Base-by-base conservation (phyloP, 225 moss, liverwort and hornwort genomes). In the Pseudisothecium myosuroides region DNA sequence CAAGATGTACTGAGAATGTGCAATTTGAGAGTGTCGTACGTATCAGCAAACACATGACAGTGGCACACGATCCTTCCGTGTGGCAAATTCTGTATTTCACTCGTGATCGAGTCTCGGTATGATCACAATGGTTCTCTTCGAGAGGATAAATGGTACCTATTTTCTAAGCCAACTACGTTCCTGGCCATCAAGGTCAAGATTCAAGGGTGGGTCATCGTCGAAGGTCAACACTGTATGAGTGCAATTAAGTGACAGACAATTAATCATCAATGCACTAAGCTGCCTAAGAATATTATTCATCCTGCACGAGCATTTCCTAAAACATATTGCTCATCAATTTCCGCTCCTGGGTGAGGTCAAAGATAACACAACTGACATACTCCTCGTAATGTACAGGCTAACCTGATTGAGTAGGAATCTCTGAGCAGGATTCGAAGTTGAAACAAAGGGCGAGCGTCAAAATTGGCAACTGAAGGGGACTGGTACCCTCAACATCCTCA, bases 361-460 rank as follows among this genome's bases (percentile, higher is more conserved):
- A 50, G 84, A 47, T 77, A 77, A 77, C 88, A 88, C 86, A 86
- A 86, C 76, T 74, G 66, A 80, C 21, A 13, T 67, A 72, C 34
- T 81, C 17, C 60, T 87, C 24, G 63, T 56, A 63, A 75, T 89
- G 62, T 41, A 90, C 84, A 84, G 36, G 87, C 84, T 87, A 90
- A 60, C 81, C 84, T 85, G 81, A 81, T 67, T 63, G 89, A 87
- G 56, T 73, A 68, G 65, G 23, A 76, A 88, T 74, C 72, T 83
- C 83, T 86, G 88, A 85, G 80, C 49, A 88, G 43, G 43, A 28
- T 85, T 90, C 81, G 75, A 56, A 47, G 56, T 87, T 17, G 52
- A 91, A 83, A 83, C 88, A 56, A 61, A 79, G 32, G 73, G 91
- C 86, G 12, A 93, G 89, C n/a, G 76, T 82, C 91, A 80, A 88